Base-by-base conservation (phyloP, 345 rosid genomes). In the Euphorbia pulcherrima region DNA sequence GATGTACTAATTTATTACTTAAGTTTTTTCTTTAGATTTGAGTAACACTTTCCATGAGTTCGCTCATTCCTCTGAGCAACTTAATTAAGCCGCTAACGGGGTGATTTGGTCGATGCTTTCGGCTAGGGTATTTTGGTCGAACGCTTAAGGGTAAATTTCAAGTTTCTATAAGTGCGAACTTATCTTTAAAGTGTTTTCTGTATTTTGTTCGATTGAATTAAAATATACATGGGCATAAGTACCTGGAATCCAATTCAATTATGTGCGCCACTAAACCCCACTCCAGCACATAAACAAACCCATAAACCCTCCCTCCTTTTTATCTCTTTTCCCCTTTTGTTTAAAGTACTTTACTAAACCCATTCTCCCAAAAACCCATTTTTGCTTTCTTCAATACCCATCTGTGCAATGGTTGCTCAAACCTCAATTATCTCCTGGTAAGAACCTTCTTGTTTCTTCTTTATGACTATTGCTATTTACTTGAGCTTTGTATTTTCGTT, bases 351-450 rank as follows among this genome's bases (percentile, higher is more conserved):
- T 14, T 27, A 57, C 13, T 20, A 60, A 60, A 60, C 18, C 46
- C n/a, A 20, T 27, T 60, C 18, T 5, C 41, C 21, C 29, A 10
- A n/a, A 24, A n/a, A 20, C 27, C 64, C 51, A 62, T 23, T 39
- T 62, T 8, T 39, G 13, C 16, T 60, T 11, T 18, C 9, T 60
- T n/a, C n/a, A n/a, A 2, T n/a, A 24, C 39, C 39, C 16, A 2
- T 33, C 40, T 56, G 24, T 26, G 12, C 50, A 35, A 73, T 73
- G 76, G 67, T 61, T 39, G 16, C 67, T 66, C 55, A 28, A 41
- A 60, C 76, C 21, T 73, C 71, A 2, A 60, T 73, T 16, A 67
- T 73, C 30, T 60, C 76, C 56, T 73, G 76, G 76, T 73, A 11
- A 24, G 52, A 48, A 9, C 11, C 24, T 51, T 46, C 1, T 2